These are phyloP conservation scores for Apiotrichum akiyoshidainum DNA, from an alignment of 1,284 basidiomycete genomes.

Conservation along the genomic window DNA sequence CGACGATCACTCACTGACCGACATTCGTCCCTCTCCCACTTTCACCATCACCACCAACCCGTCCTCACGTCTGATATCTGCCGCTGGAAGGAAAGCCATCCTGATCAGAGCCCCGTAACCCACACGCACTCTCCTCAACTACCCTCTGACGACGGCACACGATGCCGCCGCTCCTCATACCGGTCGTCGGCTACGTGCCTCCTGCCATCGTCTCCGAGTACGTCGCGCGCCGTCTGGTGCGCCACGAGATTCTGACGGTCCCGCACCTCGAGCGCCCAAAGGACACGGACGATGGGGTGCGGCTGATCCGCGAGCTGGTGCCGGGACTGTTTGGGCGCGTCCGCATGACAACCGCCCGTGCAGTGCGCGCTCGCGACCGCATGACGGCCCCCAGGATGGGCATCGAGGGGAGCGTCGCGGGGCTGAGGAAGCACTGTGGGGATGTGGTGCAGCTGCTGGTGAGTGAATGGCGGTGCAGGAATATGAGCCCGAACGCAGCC, in stretches of 20 bases:
- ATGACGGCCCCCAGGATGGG: background rate
- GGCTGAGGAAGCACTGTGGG: background rate
- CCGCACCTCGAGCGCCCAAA: background rate
- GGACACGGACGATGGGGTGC: background rate
- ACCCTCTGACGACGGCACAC: too few relatives aligned
- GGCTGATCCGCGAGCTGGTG: background rate
- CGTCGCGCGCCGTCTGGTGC: slow-evolving; percentile 13
- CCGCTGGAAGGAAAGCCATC: too few relatives aligned
- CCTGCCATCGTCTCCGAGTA: slow-evolving; percentile 7
- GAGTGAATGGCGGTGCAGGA: background rate
- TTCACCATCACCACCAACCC: too few relatives aligned
- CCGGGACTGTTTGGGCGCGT: background rate
- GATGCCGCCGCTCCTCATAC: too few relatives aligned
- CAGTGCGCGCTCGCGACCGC: background rate
- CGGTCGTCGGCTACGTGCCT: background rate
- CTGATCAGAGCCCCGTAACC: too few relatives aligned
- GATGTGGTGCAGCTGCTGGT: background rate
- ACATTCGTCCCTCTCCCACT: too few relatives aligned
- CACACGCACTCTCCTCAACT: too few relatives aligned
- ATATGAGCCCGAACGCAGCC: background rate
- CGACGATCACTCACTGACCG: too few relatives aligned
- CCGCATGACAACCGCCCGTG: background rate
- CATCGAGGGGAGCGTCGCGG: background rate
- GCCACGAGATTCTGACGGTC: slow-evolving; percentile 2
- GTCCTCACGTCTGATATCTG: too few relatives aligned